Percentiles rank a stretch among this genome's conserved stretches.
These are phyloP conservation scores for Rhododendron vialii DNA, from an alignment of 148 eudicot species.

Conservation along the genomic window DNA sequence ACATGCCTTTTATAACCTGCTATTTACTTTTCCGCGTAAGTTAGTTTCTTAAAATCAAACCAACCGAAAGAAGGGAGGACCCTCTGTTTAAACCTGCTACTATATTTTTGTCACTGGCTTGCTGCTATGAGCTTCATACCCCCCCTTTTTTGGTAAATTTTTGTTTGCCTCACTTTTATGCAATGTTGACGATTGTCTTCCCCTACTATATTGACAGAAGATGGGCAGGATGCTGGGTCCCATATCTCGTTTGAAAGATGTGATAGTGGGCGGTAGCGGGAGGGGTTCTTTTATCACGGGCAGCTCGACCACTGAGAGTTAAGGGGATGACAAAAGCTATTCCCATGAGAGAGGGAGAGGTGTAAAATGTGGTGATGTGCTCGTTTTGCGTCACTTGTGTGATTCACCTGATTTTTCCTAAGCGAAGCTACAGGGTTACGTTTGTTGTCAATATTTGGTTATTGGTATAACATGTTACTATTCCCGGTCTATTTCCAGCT, in stretches of 20 bases:
- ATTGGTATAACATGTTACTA: not conserved
- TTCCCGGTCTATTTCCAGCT: not conserved
- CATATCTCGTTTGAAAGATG: conserved; percentile 51
- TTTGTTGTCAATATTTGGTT: not conserved
- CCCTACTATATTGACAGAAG: conserved; percentile 21
- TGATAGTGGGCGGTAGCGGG: conserved; percentile 39
- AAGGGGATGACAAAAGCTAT: conserved; percentile 10
- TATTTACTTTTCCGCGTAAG: not conserved
- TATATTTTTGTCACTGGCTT: not conserved
- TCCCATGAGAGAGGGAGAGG: not conserved
- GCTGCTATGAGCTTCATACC: not conserved
- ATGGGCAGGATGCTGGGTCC: conserved; percentile 42
- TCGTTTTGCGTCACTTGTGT: not conserved
- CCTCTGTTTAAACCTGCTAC: not conserved
- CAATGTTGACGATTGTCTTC: not conserved
- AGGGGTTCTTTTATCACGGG: conserved; percentile 31
- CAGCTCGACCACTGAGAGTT: conserved; percentile 30
- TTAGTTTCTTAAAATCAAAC: not conserved
- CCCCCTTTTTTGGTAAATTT: not conserved
- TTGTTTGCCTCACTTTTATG: not conserved
- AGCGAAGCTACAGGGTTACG: not conserved
- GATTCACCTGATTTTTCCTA: not conserved
- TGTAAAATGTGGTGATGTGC: not conserved
- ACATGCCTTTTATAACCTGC: not conserved
- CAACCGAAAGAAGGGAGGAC: not conserved